Evolutionary conservation across 2,329 filamentous ascomycete species (phyloP).

Genomic region (Hymenoscyphus occultus): DNA sequence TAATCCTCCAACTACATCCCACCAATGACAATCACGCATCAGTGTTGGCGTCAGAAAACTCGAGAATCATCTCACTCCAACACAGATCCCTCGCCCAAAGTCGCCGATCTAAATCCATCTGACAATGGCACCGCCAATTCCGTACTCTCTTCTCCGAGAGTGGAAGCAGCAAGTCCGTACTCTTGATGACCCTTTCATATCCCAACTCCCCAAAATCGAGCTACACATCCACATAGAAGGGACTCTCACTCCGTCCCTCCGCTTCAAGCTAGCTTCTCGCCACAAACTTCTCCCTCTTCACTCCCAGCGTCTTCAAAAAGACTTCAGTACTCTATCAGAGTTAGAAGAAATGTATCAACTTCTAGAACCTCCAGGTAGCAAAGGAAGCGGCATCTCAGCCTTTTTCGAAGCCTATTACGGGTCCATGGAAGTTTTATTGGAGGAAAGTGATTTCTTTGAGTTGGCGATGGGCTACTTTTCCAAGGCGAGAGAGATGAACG

Average conservation of each 20-base stretch:
- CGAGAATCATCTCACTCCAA: not conserved
- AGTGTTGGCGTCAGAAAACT: no score
- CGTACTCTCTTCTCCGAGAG: not conserved
- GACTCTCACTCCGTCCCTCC: constrained; percentile 62
- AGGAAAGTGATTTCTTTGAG: constrained; percentile 62
- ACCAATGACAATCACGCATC: no score
- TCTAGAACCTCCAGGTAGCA: constrained; percentile 48
- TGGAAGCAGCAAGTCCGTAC: constrained; percentile 2
- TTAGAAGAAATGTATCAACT: constrained; percentile 47
- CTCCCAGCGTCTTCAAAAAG: constrained; percentile 54
- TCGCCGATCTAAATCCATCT: no score
- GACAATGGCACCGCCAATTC: not conserved
- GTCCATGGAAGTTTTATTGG: constrained; percentile 64
- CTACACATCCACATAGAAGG: constrained; percentile 78
- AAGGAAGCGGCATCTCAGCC: constrained; percentile 10
- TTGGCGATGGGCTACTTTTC: constrained; percentile 68
- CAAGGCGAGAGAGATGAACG: constrained; percentile 57
- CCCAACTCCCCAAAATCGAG: constrained; percentile 69
- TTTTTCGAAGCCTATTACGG: constrained; percentile 75
- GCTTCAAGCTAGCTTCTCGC: constrained; percentile 60
- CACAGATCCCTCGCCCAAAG: not conserved
- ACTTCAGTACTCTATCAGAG: constrained; percentile 43
- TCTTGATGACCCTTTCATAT: constrained; percentile 46
- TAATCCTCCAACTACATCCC: no score
- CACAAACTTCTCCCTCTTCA: constrained; percentile 60